Conservation (phyloP, 139 green algal species). For the Closterium sp. region DNA sequence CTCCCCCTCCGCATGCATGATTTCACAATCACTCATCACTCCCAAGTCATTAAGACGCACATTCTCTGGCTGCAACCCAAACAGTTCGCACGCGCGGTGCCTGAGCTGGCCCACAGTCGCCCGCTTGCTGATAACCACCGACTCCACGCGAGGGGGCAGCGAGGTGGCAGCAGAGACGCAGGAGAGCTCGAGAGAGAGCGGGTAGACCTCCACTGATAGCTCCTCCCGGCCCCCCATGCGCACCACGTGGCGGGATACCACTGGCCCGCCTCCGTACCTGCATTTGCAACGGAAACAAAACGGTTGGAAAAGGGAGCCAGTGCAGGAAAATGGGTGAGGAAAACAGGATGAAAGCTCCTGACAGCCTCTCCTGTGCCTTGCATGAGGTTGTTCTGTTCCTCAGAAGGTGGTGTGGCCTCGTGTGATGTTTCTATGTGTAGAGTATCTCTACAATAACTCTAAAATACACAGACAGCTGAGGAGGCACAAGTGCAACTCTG, state of each 20-base stretch:
- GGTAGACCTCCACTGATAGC: constrained; percentile 43
- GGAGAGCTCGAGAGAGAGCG: constrained; percentile 21
- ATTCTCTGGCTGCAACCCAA: not conserved
- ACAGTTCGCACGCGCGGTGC: constrained; percentile 4
- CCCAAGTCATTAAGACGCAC: not conserved
- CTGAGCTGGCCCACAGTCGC: constrained; percentile 1
- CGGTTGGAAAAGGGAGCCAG: too few relatives aligned
- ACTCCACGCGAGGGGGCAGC: not conserved
- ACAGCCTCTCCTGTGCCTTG: too few relatives aligned
- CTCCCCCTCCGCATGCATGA: too few relatives aligned
- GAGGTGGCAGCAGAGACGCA: not conserved
- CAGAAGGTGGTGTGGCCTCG: too few relatives aligned
- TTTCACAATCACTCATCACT: not conserved
- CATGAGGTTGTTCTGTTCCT: too few relatives aligned
- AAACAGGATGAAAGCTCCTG: too few relatives aligned
- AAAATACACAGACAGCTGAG: too few relatives aligned
- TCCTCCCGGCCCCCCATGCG: not conserved
- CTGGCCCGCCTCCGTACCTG: constrained; percentile 45
- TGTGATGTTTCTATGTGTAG: not conserved
- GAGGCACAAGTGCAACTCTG: too few relatives aligned
- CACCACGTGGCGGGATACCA: constrained; percentile 12
- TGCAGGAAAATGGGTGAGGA: too few relatives aligned
- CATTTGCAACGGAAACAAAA: too few relatives aligned
- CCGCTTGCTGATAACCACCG: constrained; percentile 35
- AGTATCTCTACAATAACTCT: not conserved